Evolutionary conservation across 1,284 basidiomycete species (phyloP), one percentile per base, ranked within the genome.

Genomic region (Phellopilus nigrolimitatus): DNA sequence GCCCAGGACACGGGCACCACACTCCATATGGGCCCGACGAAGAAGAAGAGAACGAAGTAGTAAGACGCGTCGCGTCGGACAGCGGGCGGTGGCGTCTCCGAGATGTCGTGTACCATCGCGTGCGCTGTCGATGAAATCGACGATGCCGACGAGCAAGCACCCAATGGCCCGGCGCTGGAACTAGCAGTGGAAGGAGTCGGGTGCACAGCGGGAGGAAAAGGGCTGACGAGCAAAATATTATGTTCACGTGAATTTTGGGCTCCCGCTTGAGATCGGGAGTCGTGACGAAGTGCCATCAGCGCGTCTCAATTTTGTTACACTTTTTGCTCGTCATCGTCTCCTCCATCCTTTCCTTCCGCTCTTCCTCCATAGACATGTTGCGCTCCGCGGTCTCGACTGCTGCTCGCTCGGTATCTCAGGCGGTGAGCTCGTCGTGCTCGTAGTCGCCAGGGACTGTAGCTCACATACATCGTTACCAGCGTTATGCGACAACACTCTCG

Each of bases 401-500:
- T 53, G 68, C 74, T 52, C 82, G 84, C 56, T 77, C 85, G 40
- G 67, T 71, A 44, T 59, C 69, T 15, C 76, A 79, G 52, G 69
- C 78, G 7, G 84, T 87, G 59, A 56, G 75, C 67, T 17, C 46
- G 7, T 41, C 31, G 33, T 33, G 19, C 3, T 27, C 7, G 22
- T 36, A 17, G 24, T 34, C 49, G 10, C 12, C 12, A 21, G 42
- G 25, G 15, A 38, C 42, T 55, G 12, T 27, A 27, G 33, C n/a
- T 25, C 39, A 43, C 24, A 25, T 39, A 46, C 12, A 7, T 15
- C 15, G 17, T 24, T 36, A 19, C 1, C 25, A 87, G 84, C 74
- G 86, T 65, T 66, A 78, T 58, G 89, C 86, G 43, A 91, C 90
- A 37, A 89, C 88, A 34, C 78, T 91, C 60, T 82, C 89, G 49